Percentiles rank a stretch among this genome's conserved stretches.
Evolutionary conservation across 768 basidiomycete genomes (phyloP).

Genomic region (Psilocybe subaeruginosa): DNA sequence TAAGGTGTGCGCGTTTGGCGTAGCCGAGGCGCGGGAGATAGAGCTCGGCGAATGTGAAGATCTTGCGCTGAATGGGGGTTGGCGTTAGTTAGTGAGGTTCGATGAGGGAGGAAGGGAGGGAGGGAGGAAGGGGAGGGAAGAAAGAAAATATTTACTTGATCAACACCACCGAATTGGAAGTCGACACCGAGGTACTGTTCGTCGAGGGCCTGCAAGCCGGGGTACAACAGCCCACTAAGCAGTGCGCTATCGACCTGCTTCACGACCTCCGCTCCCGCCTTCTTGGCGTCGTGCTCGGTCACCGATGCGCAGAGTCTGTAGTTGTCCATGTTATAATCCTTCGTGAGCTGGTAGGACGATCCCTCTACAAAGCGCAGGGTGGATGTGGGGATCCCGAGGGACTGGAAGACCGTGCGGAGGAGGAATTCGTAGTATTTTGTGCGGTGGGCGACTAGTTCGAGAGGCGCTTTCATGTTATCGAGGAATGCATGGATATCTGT

Average conservation of each 20-base stretch:
- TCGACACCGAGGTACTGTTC: slow-evolving; percentile 96
- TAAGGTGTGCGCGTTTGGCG: slow-evolving; percentile 92
- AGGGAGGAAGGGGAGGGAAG: too few species aligned
- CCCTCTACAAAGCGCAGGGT: slow-evolving; percentile 86
- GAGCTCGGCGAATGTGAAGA: slow-evolving; percentile 96
- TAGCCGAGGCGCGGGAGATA: slow-evolving; percentile 95
- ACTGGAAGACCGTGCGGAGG: slow-evolving; percentile 80
- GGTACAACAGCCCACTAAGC: slow-evolving; percentile 92
- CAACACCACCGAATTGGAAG: slow-evolving; percentile 98
- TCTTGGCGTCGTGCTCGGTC: slow-evolving; percentile 95
- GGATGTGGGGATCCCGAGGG: slow-evolving; percentile 88
- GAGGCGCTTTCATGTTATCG: slow-evolving; percentile 94
- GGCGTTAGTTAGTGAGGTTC: too few species aligned
- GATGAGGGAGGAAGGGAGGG: too few species aligned
- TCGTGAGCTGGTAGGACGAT: slow-evolving; percentile 89
- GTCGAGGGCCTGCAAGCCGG: slow-evolving; percentile 94
- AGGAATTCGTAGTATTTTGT: slow-evolving; percentile 90
- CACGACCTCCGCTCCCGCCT: slow-evolving; percentile 98
- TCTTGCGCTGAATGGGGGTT: slow-evolving; percentile 72
- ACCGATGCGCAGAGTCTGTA: slow-evolving; percentile 92
- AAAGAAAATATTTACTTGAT: slow-evolving; percentile 63
- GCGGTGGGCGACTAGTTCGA: slow-evolving; percentile 86
- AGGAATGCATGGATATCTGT: slow-evolving; percentile 95
- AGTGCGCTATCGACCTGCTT: slow-evolving; percentile 95
- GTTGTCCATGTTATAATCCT: slow-evolving; percentile 93